Base-by-base conservation (phyloP, 1,139 yeast genomes). In the Nakaseomyces kungkrabaensis region DNA sequence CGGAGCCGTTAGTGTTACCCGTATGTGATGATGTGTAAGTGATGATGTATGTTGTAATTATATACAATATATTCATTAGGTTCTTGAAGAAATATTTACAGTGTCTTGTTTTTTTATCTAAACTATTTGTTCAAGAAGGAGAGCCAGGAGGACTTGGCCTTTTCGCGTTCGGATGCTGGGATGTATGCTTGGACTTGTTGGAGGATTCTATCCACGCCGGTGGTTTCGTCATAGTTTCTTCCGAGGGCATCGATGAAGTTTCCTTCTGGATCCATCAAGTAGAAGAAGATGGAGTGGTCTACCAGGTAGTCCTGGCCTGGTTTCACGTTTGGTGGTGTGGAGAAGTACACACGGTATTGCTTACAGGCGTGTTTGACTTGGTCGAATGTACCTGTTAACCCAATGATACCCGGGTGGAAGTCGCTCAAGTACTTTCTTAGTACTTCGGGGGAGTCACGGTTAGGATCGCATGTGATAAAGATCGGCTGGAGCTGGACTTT, bases 211-310 rank as follows among this genome's bases (percentile, higher is more conserved):
- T 76, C 79, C 13, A 82, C 84, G 27, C 95, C 96, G 52, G 83
- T 82, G 32, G 75, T 75, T 29, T 90, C 90, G 51, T 83, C 87
- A 58, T 83, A 86, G 61, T 92, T 94, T 65, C 96, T 81, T 46
- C 98, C 99, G 59, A 92, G 75, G 10, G 92, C 98, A 67, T 90
- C 97, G 49, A 90, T 85, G 63, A 88, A 94, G 60, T 86, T 80
- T 47, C 97, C 98, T 66, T 94, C 97, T 13, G 96, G 90, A 65
- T 92, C 97, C 97, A 94, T 90, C 60, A 92, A 73, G 65, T 94
- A 92, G 70, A 90, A 92, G 78, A 92, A 92, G 54, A 92, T 89
- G 7, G 97, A 89, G 68, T 92, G 99, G 66, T 92, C 99, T 17
- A 92, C 99, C 56, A 92, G 76, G 66, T 94, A 92, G 61, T 92